Evolutionary conservation across 306 rosid species (phyloP).

Genomic region (Rosa rugosa): DNA sequence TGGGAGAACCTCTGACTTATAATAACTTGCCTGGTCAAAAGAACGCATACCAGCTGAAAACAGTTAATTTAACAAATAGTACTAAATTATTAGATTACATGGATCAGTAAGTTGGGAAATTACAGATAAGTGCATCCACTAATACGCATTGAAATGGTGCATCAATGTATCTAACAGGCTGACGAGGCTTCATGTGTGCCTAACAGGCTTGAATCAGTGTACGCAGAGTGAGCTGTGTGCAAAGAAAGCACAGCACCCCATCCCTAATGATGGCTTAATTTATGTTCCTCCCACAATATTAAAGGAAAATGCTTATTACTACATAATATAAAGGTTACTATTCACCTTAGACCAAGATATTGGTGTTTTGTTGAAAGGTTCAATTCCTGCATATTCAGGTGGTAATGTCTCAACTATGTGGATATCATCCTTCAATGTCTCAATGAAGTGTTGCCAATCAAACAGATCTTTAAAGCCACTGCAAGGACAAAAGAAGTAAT

Average conservation of each 20-base stretch:
- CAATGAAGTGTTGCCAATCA: constrained; percentile 84
- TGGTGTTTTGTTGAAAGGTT: constrained; percentile 79
- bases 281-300: background rate
- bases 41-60: constrained; percentile 25
- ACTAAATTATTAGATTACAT: constrained; percentile 13
- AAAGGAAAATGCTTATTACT: constrained; percentile 6
- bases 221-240: background rate
- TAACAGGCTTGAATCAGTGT: background rate
- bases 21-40: constrained; percentile 67
- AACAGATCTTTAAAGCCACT: constrained; percentile 97
- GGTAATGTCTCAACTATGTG: constrained; percentile 84
- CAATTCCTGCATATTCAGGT: constrained; percentile 58
- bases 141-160: constrained; percentile 14
- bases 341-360: constrained; percentile 94
- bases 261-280: background rate
- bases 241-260: background rate
- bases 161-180: constrained; percentile 7
- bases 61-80: constrained; percentile 14
- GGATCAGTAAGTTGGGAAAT: constrained; percentile 10
- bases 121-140: constrained; percentile 16
- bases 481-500: constrained; percentile 27
- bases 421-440: constrained; percentile 77
- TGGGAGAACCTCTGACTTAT: constrained; percentile 75
- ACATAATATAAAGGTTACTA: constrained; percentile 18
- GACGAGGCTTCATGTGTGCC: constrained; percentile 16